These are phyloP conservation scores for Phytomonas francai DNA, from an alignment of 208 protist genomes.

Conservation along the genomic window DNA sequence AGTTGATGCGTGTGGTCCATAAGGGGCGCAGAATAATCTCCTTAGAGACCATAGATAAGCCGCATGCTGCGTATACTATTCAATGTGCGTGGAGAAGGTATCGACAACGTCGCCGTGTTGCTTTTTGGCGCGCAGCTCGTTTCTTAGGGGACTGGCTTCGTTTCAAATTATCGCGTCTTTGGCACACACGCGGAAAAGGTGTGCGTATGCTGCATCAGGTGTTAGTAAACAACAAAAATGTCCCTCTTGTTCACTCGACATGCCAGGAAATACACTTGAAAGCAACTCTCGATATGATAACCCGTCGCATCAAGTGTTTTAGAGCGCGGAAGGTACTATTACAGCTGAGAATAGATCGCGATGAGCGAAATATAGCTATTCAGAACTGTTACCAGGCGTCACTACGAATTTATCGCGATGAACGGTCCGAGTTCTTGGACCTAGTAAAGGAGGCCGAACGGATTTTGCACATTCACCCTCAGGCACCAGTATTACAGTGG, in stretches of 20 bases:
- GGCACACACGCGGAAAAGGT: conserved; percentile 27
- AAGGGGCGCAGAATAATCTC: conserved; percentile 18
- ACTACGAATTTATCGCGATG: conserved; percentile 32
- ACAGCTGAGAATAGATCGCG: conserved; percentile 37
- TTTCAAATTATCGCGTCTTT: conserved; percentile 25
- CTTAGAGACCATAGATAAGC: conserved; percentile 29
- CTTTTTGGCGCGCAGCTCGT: conserved; percentile 16
- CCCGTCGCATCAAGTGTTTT: conserved; percentile 27
- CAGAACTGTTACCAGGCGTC: conserved; percentile 33
- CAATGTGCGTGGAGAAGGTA: conserved; percentile 54
- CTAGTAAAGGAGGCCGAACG: conserved; percentile 25
- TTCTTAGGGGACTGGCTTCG: conserved; percentile 52
- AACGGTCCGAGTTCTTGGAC: conserved; percentile 35
- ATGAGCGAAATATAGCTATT: conserved; percentile 47
- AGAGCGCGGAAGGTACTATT: conserved; percentile 29
- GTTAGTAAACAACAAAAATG: conserved; percentile 42
- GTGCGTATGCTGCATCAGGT: conserved; percentile 63
- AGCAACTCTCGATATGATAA: conserved; percentile 28
- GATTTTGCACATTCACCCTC: conserved; percentile 14
- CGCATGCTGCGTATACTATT: conserved; percentile 50
- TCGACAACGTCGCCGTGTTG: conserved; percentile 33
- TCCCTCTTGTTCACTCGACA: conserved; percentile 45
- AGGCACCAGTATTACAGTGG: neutral
- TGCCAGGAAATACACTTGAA: conserved; percentile 49
- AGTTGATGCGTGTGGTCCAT: conserved; percentile 22